These are phyloP conservation scores for Limtongia smithiae DNA, from an alignment of 805 yeast genomes.

Conservation along the genomic window DNA sequence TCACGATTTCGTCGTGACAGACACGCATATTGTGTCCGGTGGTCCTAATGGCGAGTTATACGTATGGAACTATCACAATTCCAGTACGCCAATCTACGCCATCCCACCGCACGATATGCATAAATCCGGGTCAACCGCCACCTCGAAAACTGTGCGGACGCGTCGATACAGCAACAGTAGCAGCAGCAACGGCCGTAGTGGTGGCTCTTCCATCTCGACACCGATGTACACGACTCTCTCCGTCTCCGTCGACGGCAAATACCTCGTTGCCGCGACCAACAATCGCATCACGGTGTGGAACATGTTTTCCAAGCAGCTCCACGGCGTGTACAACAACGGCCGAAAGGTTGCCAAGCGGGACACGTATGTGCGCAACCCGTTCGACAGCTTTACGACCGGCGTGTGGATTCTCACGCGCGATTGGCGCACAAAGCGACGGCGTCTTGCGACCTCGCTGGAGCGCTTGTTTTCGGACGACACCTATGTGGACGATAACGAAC, in stretches of 20 bases:
- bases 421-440: background rate
- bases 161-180: background rate
- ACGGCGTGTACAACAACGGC: slow-evolving; percentile 17
- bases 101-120: slow-evolving; percentile 7
- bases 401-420: slow-evolving; percentile 18
- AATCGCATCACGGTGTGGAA: slow-evolving; percentile 17
- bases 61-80: slow-evolving; percentile 17
- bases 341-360: slow-evolving; percentile 10
- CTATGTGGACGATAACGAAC: slow-evolving; percentile 9
- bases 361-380: slow-evolving; percentile 5
- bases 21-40: slow-evolving; percentile 17
- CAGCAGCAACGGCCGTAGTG: background rate
- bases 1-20: slow-evolving; percentile 12
- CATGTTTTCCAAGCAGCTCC: slow-evolving; percentile 10
- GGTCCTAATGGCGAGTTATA: slow-evolving; percentile 13
- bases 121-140: no score
- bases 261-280: slow-evolving; percentile 8
- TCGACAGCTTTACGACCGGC: slow-evolving; percentile 8
- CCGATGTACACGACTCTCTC: slow-evolving; percentile 8
- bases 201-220: background rate
- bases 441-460: background rate
- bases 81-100: slow-evolving; percentile 1
- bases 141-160: background rate
- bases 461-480: background rate
- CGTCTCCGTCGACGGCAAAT: slow-evolving; percentile 16